Base-by-base conservation (phyloP, 2,329 filamentous ascomycete species). In the Fusarium udum region DNA sequence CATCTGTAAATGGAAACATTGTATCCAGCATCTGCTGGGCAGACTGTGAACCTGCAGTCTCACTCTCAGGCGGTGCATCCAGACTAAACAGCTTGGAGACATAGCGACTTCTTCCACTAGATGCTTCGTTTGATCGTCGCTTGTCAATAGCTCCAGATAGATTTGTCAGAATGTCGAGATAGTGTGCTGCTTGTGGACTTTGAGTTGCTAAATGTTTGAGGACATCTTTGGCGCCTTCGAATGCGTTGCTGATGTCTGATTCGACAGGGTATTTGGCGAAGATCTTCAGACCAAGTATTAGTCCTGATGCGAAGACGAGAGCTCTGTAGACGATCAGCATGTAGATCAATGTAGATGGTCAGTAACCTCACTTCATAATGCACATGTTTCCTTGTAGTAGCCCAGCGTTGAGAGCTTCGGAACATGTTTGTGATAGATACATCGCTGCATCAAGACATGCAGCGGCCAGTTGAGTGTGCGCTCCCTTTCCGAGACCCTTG, bases 131-230 rank as follows among this genome's bases (percentile, higher is more conserved):
- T 16, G 69, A 52, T 4, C 69, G 63, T 22, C 73, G 69, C 13
- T 77, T 67, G 15, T 75, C 65, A 15, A 88, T 84, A 1, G 86
- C 86, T 15, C 83, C 83, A 0, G 83, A 82, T 9, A 89, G 79
- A 6, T 83, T 79, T 0, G 81, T 85, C 13, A 90, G 80, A 26
- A 90, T 90, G 11, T 89, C 87, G 18, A 85, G 82, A 72, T 91
- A 90, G 58, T 90, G 88, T 6, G 83, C 85, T 7, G 89, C 89
- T 68, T 90, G 88, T 0, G 87, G 86, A 45, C 87, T 89, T 53
- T 86, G 83, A 1, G 78, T 78, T 0, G 86, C 83, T 1, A 90
- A 78, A 37, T 83, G 83, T 4, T 80, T 81, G 4, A 91, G 82
- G 2, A 90, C 85, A 8, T 85, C 82, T 9, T 85, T 83, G 4